Percentiles rank a stretch among this genome's conserved stretches.
These are phyloP conservation scores for Diaporthe capsici DNA, from an alignment of 2,329 filamentous ascomycete species.

Conservation along the genomic window DNA sequence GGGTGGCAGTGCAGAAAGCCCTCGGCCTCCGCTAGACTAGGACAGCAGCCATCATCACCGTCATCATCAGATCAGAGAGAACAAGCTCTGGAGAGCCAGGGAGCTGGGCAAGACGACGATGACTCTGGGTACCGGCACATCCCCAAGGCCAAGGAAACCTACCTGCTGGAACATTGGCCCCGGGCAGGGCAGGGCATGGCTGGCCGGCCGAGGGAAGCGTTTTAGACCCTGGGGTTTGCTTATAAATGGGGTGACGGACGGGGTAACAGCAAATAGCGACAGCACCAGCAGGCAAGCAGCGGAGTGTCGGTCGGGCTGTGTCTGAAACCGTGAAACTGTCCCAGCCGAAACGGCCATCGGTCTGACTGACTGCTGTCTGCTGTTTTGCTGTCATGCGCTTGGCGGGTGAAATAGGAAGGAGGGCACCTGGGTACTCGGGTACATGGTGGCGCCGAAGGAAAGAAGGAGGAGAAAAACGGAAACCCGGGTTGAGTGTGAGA, in stretches of 20 bases:
- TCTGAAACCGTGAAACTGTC: conserved; percentile 23
- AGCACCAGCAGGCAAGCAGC: neutral
- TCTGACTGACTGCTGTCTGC: neutral
- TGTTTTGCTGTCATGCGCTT: neutral
- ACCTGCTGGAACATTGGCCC: neutral
- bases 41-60: neutral
- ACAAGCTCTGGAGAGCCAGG: neutral
- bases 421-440: neutral
- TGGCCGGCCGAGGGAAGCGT: neutral
- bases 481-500: neutral
- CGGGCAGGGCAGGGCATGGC: conserved; percentile 8
- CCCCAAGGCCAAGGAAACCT: neutral
- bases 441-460: neutral
- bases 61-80: conserved; percentile 13
- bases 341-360: conserved; percentile 30
- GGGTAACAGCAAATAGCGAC: neutral
- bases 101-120: neutral
- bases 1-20: conserved; percentile 56
- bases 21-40: conserved; percentile 34
- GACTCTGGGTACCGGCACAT: neutral
- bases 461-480: neutral
- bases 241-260: conserved; percentile 12
- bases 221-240: conserved; percentile 24
- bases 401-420: conserved; percentile 23
- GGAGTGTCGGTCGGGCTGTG: conserved; percentile 10